These are phyloP conservation scores for Phytophthora cryptogea DNA, from an alignment of 352 stramenopile genomes.

Conservation along the genomic window DNA sequence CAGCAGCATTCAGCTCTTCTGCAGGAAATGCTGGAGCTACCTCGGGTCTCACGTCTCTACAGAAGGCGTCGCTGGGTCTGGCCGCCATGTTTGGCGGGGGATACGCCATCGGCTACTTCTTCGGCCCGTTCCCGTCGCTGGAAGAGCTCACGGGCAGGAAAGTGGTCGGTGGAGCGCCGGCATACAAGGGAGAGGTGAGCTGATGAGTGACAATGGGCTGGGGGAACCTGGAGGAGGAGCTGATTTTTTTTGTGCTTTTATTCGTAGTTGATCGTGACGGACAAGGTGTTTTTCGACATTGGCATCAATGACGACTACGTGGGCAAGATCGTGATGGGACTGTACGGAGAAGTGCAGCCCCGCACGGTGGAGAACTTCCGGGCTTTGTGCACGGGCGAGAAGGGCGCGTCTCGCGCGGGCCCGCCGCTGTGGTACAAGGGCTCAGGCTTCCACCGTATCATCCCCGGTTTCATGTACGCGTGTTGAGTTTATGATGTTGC, in stretches of 20 bases:
- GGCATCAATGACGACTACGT: conserved; percentile 93
- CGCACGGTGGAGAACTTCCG: conserved; percentile 85
- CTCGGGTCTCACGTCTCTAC: conserved; percentile 41
- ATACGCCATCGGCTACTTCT: conserved; percentile 73
- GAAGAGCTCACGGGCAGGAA: conserved; percentile 60
- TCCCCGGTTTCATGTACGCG: conserved; percentile 93
- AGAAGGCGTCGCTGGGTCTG: conserved; percentile 52
- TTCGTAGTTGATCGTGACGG: conserved; percentile 58
- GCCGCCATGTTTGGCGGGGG: conserved; percentile 61
- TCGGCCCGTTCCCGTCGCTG: conserved; percentile 64
- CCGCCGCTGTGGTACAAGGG: conserved; percentile 97
- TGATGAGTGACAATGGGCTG: background rate
- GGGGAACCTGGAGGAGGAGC: background rate
- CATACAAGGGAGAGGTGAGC: conserved; percentile 54
- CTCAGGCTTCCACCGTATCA: conserved; percentile 96
- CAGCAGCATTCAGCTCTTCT: conserved; percentile 37
- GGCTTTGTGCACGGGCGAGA: conserved; percentile 80
- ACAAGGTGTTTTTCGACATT: conserved; percentile 97
- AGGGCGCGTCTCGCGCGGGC: conserved; percentile 73
- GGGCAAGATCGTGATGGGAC: conserved; percentile 80
- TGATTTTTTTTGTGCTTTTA: conserved; percentile 1
- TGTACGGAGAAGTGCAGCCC: conserved; percentile 80
- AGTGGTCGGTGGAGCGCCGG: conserved; percentile 29
- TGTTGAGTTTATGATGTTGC: conserved; percentile 8
- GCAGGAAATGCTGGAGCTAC: conserved; percentile 9